A percentile compares a stretch with the other conserved stretches of the same genome.
These are phyloP conservation scores for Penicillium daleae DNA, from an alignment of 495 filamentous ascomycete species.

Conservation along the genomic window DNA sequence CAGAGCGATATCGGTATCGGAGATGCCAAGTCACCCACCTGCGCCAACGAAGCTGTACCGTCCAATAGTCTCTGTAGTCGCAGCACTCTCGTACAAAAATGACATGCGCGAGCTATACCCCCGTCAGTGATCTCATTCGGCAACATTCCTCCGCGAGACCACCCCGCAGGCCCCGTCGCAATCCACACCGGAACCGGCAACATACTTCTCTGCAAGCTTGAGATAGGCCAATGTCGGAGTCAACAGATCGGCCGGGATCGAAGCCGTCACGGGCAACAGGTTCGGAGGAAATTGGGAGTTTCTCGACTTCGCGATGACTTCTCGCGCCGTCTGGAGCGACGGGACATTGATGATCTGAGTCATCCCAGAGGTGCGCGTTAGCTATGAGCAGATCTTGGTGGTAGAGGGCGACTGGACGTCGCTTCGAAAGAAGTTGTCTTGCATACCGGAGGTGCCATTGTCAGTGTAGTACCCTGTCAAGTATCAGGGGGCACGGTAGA, in stretches of 20 bases:
- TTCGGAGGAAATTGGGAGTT: conserved; percentile 67
- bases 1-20: conserved; percentile 10
- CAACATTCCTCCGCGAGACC: conserved; percentile 11
- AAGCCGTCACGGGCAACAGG: conserved; percentile 80
- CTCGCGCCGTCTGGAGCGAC: conserved; percentile 48
- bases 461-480: conserved; percentile 10
- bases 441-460: conserved; percentile 46
- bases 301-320: conserved; percentile 56
- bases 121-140: conserved; percentile 21
- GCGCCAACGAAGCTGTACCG: conserved; percentile 94
- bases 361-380: conserved; percentile 22
- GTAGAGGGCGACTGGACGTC: neutral
- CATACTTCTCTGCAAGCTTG: conserved; percentile 77
- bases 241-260: conserved; percentile 86
- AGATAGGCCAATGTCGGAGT: conserved; percentile 92
- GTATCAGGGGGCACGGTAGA: conserved; percentile 4
- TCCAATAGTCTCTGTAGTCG: conserved; percentile 86
- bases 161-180: conserved; percentile 9
- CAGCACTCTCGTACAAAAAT: conserved; percentile 94
- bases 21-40: conserved; percentile 49
- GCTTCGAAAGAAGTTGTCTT: neutral
- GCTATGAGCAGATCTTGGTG: neutral
- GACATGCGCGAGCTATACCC: conserved; percentile 48
- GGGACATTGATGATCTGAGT: conserved; percentile 45
- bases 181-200: conserved; percentile 24